phyloP scores from a whole-genome alignment of 75 land plant species.

The Pinus taeda region DNA sequence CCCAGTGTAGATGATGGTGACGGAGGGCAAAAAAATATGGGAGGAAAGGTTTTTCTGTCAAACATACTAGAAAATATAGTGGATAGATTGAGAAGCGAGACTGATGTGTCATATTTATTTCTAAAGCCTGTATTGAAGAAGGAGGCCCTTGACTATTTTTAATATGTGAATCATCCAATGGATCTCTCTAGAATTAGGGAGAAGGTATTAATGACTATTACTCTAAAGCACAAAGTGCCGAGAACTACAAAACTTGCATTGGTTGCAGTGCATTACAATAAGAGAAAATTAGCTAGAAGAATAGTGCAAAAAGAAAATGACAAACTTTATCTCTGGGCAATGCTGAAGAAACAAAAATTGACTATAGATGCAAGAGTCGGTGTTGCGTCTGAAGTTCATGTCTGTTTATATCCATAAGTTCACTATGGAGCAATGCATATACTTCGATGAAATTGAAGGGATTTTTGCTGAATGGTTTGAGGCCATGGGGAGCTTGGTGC shows the following conservation, averaged over 20 bases:
- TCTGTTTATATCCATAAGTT: conserved; percentile 72
- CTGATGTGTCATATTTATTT: conserved; percentile 71
- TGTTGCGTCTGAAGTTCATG: conserved; percentile 88
- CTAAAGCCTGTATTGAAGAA: conserved; percentile 90
- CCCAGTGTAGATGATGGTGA: conserved; percentile 3
- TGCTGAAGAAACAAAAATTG: conserved; percentile 71
- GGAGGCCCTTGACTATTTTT: conserved; percentile 91
- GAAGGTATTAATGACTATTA: conserved; percentile 61
- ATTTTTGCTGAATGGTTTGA: conserved; percentile 83
- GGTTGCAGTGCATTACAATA: conserved; percentile 83
- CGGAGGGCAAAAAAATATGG: neutral
- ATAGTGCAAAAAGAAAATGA: conserved; percentile 73
- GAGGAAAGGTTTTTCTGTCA: conserved; percentile 34
- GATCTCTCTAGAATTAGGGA: conserved; percentile 85
- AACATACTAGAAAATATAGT: conserved; percentile 79
- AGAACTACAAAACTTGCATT: conserved; percentile 38
- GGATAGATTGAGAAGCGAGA: conserved; percentile 45
- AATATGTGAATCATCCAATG: conserved; percentile 71
- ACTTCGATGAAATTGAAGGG: conserved; percentile 87
- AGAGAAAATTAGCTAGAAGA: conserved; percentile 70
- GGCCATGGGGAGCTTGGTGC: conserved; percentile 67
- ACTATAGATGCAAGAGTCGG: conserved; percentile 85
- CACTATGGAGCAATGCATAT: conserved; percentile 79
- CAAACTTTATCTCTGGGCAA: conserved; percentile 77
- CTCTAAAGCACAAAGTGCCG: conserved; percentile 63